Base-by-base conservation (phyloP, 2,329 filamentous ascomycete species). In the Aspergillus ochraceoroseus region DNA sequence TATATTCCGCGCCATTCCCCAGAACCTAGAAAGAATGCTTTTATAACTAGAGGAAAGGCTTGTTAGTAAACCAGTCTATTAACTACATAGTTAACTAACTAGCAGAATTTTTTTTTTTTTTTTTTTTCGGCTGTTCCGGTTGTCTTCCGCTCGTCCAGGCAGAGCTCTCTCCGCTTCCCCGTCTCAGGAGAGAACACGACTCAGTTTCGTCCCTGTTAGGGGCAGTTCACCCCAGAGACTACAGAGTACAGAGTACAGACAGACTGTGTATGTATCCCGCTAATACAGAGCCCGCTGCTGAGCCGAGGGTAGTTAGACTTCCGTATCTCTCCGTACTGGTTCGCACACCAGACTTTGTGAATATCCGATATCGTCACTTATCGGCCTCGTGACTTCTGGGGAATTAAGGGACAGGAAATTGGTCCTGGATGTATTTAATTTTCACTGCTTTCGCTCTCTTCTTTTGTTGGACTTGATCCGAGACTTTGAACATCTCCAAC, bases 131-230 rank as follows among this genome's bases (percentile, higher is more conserved):
- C 36, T 43, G 31, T 40, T 28, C 32, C 13, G 38, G 27, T 31
- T 39, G 20, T 48, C 56, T 60, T 63, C 61, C 61, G 61, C 55
- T 63, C 60, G 61, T 62, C 61, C 61, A 63, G 55, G 27, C 23
- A 32, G 26, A 34, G 26, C 51, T 50, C 32, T 52, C 55, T 62
- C 60, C 61, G 58, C 59, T 59, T 56, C 60, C 57, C 59, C 61
- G 61, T 63, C 56, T 52, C 51, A 55, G n/a, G n/a, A n/a, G n/a
- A n/a, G n/a, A n/a, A n/a, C n/a, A n/a, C n/a, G n/a, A n/a, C n/a
- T n/a, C n/a, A n/a, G n/a, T n/a, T n/a, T n/a, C n/a, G n/a, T n/a
- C n/a, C n/a, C n/a, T n/a, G n/a, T n/a, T n/a, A n/a, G n/a, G n/a
- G n/a, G n/a, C n/a, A n/a, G n/a, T n/a, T n/a, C n/a, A n/a, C n/a